These are phyloP conservation scores for Penicillium macrosclerotiorum DNA, from an alignment of 495 filamentous ascomycete genomes.

Conservation along the genomic window DNA sequence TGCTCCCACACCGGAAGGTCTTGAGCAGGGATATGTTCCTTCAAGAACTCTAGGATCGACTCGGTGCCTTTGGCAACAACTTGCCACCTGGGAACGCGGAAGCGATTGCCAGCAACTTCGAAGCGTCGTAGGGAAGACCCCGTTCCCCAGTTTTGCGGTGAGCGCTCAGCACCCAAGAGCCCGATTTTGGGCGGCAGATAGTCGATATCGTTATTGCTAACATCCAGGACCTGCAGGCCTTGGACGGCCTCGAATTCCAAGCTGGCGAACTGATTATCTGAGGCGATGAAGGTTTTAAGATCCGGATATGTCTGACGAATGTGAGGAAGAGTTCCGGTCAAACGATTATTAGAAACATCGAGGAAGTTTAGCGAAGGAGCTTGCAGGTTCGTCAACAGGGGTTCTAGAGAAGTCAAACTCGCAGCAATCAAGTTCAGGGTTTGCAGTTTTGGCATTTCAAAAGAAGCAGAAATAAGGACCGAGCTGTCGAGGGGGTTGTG, in stretches of 20 bases:
- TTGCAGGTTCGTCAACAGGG: constrained; percentile 59
- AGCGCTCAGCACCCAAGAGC: constrained; percentile 56
- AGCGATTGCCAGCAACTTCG: constrained; percentile 76
- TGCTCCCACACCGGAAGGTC: constrained; percentile 48
- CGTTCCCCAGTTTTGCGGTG: constrained; percentile 34
- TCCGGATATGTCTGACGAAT: constrained; percentile 60
- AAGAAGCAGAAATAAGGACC: constrained; percentile 54
- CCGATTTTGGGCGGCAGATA: constrained; percentile 76
- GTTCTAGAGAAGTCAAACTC: constrained; percentile 61
- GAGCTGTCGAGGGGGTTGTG: constrained; percentile 70
- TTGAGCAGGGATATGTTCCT: constrained; percentile 69
- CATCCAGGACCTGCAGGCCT: constrained; percentile 73
- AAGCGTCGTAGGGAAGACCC: constrained; percentile 46
- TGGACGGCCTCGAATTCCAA: constrained; percentile 70
- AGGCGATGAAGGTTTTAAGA: constrained; percentile 63
- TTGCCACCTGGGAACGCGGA: constrained; percentile 83
- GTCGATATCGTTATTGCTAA: constrained; percentile 78
- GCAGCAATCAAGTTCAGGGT: constrained; percentile 72
- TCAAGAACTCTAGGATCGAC: constrained; percentile 77
- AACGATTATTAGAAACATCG: constrained; percentile 75
- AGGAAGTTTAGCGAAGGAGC: constrained; percentile 72
- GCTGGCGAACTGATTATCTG: constrained; percentile 72
- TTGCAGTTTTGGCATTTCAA: constrained; percentile 70
- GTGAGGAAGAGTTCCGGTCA: constrained; percentile 61
- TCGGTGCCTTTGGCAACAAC: constrained; percentile 87